Percentiles rank a stretch among this genome's conserved stretches.
phyloP scores from a whole-genome alignment of 495 filamentous ascomycete species.

The Lichenothelia convexa region DNA sequence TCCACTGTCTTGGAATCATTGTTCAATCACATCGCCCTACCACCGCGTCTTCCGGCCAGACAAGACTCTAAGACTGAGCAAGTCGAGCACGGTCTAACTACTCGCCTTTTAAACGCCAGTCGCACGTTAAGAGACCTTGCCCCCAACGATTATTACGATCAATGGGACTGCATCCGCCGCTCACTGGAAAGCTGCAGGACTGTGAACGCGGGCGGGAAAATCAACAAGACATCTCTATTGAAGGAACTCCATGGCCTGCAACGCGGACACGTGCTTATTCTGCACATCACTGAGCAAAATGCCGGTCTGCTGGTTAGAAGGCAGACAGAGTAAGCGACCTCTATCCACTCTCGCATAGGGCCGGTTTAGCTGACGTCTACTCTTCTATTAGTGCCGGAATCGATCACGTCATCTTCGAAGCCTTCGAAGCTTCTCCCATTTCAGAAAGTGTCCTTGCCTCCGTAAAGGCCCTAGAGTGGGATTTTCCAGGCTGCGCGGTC shows the following conservation, averaged over 20 bases:
- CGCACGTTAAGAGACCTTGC: slow-evolving; percentile 11
- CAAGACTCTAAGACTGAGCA: slow-evolving; percentile 23
- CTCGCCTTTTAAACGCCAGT: slow-evolving; percentile 20
- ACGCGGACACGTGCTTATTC: slow-evolving; percentile 20
- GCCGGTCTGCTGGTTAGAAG: slow-evolving; percentile 33
- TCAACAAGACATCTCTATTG: slow-evolving; percentile 24
- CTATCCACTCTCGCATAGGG: too few species aligned
- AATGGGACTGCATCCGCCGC: slow-evolving; percentile 17
- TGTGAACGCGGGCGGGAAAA: slow-evolving; percentile 18
- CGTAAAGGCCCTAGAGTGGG: slow-evolving; percentile 26
- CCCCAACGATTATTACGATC: slow-evolving; percentile 7
- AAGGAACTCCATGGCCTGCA: slow-evolving; percentile 19
- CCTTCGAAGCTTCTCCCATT: slow-evolving; percentile 35
- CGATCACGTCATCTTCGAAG: slow-evolving; percentile 28
- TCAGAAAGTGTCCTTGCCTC: slow-evolving; percentile 29
- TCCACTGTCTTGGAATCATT: neutral
- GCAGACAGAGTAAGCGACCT: slow-evolving; percentile 22
- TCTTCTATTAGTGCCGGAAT: slow-evolving; percentile 1
- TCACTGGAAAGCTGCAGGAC: slow-evolving; percentile 18
- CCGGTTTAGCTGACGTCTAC: neutral
- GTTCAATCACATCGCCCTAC: slow-evolving; percentile 4
- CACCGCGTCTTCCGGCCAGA: slow-evolving; percentile 12
- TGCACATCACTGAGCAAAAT: slow-evolving; percentile 37
- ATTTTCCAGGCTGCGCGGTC: slow-evolving; percentile 27
- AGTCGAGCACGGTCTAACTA: slow-evolving; percentile 21